Percentiles rank a stretch among this genome's conserved stretches.
Conservation (phyloP, 2,329 filamentous ascomycete species). For the Pseudogymnoascus sp. region DNA sequence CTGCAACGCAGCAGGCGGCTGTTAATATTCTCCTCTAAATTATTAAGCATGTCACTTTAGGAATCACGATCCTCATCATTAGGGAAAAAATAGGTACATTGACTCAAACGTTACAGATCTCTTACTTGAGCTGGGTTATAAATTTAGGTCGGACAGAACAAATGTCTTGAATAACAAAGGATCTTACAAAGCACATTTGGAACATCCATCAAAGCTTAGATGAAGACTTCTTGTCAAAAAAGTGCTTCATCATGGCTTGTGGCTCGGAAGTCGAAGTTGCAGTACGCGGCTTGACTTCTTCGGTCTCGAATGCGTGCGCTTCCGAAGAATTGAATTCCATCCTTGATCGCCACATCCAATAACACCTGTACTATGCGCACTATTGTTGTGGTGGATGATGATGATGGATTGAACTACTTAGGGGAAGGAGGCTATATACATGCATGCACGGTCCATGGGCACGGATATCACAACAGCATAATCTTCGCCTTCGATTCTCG, state of each 20-base stretch:
- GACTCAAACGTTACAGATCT: too few species aligned
- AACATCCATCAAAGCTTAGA: not conserved
- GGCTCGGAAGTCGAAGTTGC: not conserved
- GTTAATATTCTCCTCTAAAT: not conserved
- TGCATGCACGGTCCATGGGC: too few species aligned
- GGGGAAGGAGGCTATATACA: too few species aligned
- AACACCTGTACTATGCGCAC: too few species aligned
- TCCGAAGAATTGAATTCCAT: not conserved
- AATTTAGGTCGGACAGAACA: too few species aligned
- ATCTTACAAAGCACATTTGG: not conserved
- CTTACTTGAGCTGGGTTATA: too few species aligned
- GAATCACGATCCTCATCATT: too few species aligned
- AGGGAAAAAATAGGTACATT: too few species aligned
- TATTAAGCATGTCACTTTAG: not conserved
- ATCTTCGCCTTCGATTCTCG: too few species aligned
- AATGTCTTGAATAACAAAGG: not conserved
- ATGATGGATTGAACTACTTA: too few species aligned
- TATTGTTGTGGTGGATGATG: too few species aligned
- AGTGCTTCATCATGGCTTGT: slow-evolving; percentile 14
- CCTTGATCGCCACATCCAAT: slow-evolving; percentile 19
- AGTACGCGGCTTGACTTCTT: not conserved
- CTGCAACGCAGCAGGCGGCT: not conserved
- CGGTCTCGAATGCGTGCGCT: not conserved
- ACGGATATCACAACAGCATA: too few species aligned
- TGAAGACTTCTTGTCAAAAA: not conserved